These are phyloP conservation scores for Coelastrella sp. DNA, from an alignment of 139 green algal species.

Conservation along the genomic window DNA sequence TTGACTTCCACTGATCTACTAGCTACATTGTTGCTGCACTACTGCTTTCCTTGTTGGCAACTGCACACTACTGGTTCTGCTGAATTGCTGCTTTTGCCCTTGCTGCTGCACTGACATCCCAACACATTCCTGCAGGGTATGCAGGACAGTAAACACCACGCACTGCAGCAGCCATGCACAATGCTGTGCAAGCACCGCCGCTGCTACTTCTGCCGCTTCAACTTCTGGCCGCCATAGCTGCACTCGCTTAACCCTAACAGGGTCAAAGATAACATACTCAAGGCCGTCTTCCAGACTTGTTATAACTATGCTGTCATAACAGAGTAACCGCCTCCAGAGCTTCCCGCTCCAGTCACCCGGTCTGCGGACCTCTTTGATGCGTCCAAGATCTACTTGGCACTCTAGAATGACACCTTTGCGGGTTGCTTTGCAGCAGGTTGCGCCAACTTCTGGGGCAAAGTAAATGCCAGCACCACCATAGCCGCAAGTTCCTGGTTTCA, in stretches of 20 bases:
- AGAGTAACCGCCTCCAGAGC: neutral
- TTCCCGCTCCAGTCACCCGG: neutral
- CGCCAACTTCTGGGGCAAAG: slow-evolving; percentile 8
- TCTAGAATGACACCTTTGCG: slow-evolving; percentile 38
- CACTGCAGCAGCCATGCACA: neutral
- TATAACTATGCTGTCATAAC: slow-evolving; percentile 10
- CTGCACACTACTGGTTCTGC: neutral
- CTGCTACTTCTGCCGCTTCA: neutral
- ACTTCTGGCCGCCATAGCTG: neutral
- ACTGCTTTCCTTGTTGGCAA: too few relatives aligned
- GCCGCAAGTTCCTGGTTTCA: slow-evolving; percentile 2
- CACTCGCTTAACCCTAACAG: neutral
- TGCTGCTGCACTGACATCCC: neutral
- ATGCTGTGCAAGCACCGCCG: neutral
- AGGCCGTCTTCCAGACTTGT: neutral
- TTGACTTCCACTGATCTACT: too few relatives aligned
- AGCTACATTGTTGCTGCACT: too few relatives aligned
- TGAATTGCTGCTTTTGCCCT: neutral
- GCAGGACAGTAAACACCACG: neutral
- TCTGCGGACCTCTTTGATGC: neutral
- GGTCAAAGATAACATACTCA: slow-evolving; percentile 20
- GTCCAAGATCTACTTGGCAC: neutral
- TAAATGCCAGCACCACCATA: slow-evolving; percentile 32
- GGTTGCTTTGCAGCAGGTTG: slow-evolving; percentile 19
- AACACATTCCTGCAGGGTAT: neutral